phyloP scores from a whole-genome alignment of 371 early-diverging fungal species.

The Mortierella polycephala region DNA sequence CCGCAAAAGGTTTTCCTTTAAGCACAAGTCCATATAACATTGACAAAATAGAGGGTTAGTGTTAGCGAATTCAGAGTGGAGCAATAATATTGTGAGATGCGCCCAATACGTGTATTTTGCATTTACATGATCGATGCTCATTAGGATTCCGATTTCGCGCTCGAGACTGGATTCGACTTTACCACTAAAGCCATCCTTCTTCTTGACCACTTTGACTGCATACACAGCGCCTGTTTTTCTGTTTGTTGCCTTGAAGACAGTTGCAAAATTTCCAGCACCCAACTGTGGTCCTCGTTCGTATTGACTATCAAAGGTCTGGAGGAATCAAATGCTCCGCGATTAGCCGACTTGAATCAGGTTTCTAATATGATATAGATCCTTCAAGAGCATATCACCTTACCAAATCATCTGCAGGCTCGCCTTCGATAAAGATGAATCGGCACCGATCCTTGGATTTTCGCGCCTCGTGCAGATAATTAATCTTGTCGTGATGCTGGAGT shows the following conservation, averaged over 20 bases:
- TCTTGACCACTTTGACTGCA: slow-evolving; percentile 77
- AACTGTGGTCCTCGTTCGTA: slow-evolving; percentile 59
- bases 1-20: slow-evolving; percentile 63
- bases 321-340: neutral
- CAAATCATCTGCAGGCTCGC: slow-evolving; percentile 19
- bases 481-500: slow-evolving; percentile 71
- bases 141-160: slow-evolving; percentile 78
- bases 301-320: slow-evolving; percentile 66
- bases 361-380: slow-evolving; percentile 33
- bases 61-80: neutral
- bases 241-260: slow-evolving; percentile 63
- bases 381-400: slow-evolving; percentile 12
- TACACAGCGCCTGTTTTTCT: slow-evolving; percentile 58
- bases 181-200: slow-evolving; percentile 58
- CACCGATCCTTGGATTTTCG: slow-evolving; percentile 40
- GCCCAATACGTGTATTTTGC: neutral
- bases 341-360: slow-evolving; percentile 35
- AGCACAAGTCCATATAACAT: neutral
- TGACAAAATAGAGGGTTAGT: neutral
- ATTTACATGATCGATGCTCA: slow-evolving; percentile 75
- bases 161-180: slow-evolving; percentile 71
- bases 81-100: too few relatives aligned
- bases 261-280: slow-evolving; percentile 77
- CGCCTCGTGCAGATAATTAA: slow-evolving; percentile 64
- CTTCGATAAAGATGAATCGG: slow-evolving; percentile 54